These are phyloP conservation scores for Thozetella sp. DNA, from an alignment of 495 filamentous ascomycete genomes.

Conservation along the genomic window DNA sequence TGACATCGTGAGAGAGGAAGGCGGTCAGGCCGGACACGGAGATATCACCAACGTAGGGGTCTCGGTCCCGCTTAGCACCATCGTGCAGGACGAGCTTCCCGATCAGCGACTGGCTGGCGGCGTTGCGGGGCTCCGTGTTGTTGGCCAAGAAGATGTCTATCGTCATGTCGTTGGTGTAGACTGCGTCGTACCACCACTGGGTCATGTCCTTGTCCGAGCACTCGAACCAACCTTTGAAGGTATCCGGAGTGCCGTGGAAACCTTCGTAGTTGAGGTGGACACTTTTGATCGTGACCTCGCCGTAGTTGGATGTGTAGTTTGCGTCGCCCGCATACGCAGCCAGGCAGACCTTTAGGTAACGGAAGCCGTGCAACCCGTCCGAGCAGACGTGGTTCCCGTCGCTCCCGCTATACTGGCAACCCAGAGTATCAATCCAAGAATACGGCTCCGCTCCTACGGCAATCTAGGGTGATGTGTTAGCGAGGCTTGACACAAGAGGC, in stretches of 20 bases:
- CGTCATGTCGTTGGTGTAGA: slow-evolving; percentile 46
- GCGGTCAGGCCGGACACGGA: slow-evolving; percentile 42
- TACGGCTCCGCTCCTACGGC: slow-evolving; percentile 35
- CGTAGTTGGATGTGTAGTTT: slow-evolving; percentile 37
- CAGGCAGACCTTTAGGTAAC: slow-evolving; percentile 45
- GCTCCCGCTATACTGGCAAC: slow-evolving; percentile 30
- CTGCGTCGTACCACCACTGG: slow-evolving; percentile 50
- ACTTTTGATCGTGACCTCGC: slow-evolving; percentile 33
- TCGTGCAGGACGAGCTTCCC: slow-evolving; percentile 45
- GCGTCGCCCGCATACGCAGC: slow-evolving; percentile 38
- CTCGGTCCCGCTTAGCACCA: slow-evolving; percentile 49
- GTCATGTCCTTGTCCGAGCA: slow-evolving; percentile 45
- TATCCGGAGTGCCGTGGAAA: slow-evolving; percentile 41
- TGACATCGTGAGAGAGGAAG: slow-evolving; percentile 42
- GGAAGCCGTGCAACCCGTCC: slow-evolving; percentile 49
- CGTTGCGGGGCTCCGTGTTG: slow-evolving; percentile 36
- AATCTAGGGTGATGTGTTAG: slow-evolving; percentile 17
- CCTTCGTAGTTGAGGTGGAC: slow-evolving; percentile 38
- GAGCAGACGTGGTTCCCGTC: slow-evolving; percentile 40
- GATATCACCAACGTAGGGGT: slow-evolving; percentile 50
- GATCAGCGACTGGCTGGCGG: slow-evolving; percentile 32
- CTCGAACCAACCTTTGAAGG: slow-evolving; percentile 48
- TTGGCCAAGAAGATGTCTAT: slow-evolving; percentile 37
- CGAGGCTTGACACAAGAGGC: neutral
- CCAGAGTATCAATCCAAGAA: slow-evolving; percentile 39